These are phyloP conservation scores for Cicer chorassanicum DNA, from an alignment of 306 rosid species.

Conservation along the genomic window DNA sequence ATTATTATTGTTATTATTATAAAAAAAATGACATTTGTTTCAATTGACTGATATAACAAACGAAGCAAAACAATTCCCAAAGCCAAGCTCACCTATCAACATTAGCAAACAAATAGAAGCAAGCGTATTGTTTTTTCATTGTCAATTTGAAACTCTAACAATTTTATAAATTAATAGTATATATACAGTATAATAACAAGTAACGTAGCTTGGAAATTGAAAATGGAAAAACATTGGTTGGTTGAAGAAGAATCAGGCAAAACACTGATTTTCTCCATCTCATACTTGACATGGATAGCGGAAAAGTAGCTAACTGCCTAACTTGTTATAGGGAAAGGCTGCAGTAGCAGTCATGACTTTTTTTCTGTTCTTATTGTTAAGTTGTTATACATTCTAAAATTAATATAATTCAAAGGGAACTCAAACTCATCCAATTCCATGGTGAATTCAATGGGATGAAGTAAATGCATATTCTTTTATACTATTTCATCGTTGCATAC, in stretches of 20 bases:
- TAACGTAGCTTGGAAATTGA: background rate
- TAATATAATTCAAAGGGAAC: too few species aligned
- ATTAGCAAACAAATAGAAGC: background rate
- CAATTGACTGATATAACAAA: background rate
- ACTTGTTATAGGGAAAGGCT: too few species aligned
- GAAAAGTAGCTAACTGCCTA: slow-evolving; percentile 54
- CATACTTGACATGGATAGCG: slow-evolving; percentile 67
- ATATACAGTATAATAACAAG: background rate
- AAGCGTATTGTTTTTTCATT: background rate
- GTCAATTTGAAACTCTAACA: slow-evolving; percentile 2
- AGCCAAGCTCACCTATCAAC: background rate
- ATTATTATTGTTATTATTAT: background rate
- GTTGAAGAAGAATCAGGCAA: slow-evolving; percentile 64
- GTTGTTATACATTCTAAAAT: too few species aligned
- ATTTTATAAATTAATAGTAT: background rate
- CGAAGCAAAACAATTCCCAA: background rate
- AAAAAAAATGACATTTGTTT: background rate
- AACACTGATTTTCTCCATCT: slow-evolving; percentile 81
- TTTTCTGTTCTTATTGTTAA: too few species aligned
- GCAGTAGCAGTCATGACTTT: too few species aligned
- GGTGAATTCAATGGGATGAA: too few species aligned
- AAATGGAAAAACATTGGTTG: background rate
- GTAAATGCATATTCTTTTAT: too few species aligned
- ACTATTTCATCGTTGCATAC: too few species aligned
- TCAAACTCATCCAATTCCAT: too few species aligned